These are phyloP conservation scores for Veloboletus limbatus DNA, from an alignment of 1,284 basidiomycete species.

Conservation along the genomic window DNA sequence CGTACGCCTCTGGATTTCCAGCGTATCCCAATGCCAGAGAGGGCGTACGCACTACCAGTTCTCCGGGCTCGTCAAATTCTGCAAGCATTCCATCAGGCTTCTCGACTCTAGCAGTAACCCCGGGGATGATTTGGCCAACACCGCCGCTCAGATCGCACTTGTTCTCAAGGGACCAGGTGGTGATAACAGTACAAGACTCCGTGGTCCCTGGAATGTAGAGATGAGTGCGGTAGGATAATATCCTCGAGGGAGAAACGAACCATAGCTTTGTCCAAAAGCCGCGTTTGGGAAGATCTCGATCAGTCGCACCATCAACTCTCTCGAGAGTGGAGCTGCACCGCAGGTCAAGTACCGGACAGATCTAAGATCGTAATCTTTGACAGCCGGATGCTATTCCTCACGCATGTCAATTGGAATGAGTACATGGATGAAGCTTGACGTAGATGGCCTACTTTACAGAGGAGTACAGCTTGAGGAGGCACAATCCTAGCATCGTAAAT, in stretches of 20 bases:
- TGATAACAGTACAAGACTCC: constrained; percentile 41
- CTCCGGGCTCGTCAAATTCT: constrained; percentile 62
- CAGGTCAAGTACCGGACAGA: constrained; percentile 47
- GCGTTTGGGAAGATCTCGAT: constrained; percentile 44
- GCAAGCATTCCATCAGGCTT: constrained; percentile 61
- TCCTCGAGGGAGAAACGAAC: constrained; percentile 29
- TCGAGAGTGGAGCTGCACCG: constrained; percentile 62
- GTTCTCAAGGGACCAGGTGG: constrained; percentile 34
- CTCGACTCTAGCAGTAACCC: constrained; percentile 52
- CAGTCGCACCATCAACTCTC: constrained; percentile 49
- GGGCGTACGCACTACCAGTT: constrained; percentile 59
- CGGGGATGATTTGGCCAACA: constrained; percentile 56
- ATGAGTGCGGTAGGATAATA: neutral
- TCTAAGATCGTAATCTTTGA: constrained; percentile 52
- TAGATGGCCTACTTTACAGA: constrained; percentile 50
- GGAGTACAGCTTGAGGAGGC: constrained; percentile 52
- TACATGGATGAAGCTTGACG: neutral
- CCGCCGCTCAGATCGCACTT: constrained; percentile 53
- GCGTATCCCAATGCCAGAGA: constrained; percentile 58
- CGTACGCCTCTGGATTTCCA: constrained; percentile 62
- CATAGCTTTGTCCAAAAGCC: constrained; percentile 50
- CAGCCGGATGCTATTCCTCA: constrained; percentile 46
- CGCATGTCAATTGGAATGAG: constrained; percentile 3
- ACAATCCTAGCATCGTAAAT: constrained; percentile 42
- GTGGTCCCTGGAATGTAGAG: constrained; percentile 36